Evolutionary conservation across 2,329 filamentous ascomycete species (phyloP).

Genomic region (Immersiporthe knoxdaviesiana): DNA sequence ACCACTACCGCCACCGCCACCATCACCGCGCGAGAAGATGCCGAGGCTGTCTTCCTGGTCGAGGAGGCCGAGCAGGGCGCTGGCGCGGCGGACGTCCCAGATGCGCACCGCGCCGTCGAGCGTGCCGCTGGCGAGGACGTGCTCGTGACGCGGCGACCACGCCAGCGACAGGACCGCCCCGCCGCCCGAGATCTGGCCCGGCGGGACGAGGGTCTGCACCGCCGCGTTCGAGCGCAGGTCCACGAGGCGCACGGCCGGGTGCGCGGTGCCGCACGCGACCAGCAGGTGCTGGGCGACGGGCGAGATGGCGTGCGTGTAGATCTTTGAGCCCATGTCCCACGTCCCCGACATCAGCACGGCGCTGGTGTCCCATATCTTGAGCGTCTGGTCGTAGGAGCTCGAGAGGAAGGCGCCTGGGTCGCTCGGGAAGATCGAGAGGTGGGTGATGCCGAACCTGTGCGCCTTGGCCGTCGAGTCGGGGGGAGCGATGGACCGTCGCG

Average conservation of each 20-base stretch:
- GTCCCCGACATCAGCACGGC: slow-evolving; percentile 63
- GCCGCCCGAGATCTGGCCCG: slow-evolving; percentile 48
- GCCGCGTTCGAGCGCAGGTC: slow-evolving; percentile 82
- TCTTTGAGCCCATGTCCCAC: slow-evolving; percentile 69
- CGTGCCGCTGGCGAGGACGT: slow-evolving; percentile 83
- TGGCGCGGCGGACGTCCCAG: slow-evolving; percentile 85
- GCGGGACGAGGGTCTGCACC: slow-evolving; percentile 71
- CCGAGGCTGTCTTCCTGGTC: slow-evolving; percentile 85
- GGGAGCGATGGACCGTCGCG: slow-evolving; percentile 53
- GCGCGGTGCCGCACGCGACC: slow-evolving; percentile 86
- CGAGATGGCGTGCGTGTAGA: slow-evolving; percentile 80
- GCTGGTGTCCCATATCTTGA: slow-evolving; percentile 75
- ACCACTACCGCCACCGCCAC: slow-evolving; percentile 36
- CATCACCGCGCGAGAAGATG: slow-evolving; percentile 49
- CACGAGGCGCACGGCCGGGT: slow-evolving; percentile 80
- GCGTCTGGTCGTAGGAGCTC: slow-evolving; percentile 75
- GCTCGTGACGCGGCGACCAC: slow-evolving; percentile 82
- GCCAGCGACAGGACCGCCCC: slow-evolving; percentile 69
- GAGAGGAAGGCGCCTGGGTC: slow-evolving; percentile 76
- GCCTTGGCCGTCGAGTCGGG: slow-evolving; percentile 34
- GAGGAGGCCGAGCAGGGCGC: slow-evolving; percentile 74
- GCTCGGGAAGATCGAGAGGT: slow-evolving; percentile 78
- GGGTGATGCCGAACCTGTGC: slow-evolving; percentile 74
- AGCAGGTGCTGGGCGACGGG: slow-evolving; percentile 73
- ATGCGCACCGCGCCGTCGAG: slow-evolving; percentile 81